Base-by-base conservation (phyloP, 2,329 filamentous ascomycete genomes). In the Teratosphaeria epicoccoides region DNA sequence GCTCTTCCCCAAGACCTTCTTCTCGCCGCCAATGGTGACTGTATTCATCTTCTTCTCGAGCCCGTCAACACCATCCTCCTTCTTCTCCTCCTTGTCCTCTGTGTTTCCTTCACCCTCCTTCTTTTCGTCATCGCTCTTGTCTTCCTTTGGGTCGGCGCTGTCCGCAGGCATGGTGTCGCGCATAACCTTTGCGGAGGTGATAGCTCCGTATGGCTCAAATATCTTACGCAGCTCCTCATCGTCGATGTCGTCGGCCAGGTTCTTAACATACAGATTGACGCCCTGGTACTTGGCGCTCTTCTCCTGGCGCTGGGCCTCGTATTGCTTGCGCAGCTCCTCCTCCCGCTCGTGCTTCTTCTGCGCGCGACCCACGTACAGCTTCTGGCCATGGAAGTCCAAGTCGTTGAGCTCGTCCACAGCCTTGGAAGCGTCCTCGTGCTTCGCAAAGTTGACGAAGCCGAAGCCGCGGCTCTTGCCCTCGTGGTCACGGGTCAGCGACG, bases 291-390 rank as follows among this genome's bases (percentile, higher is more conserved):
- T 98, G 77, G 83, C 94, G 71, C 89, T 90, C 80, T 98, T 98
- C 81, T 98, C 93, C 65, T 94, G 80, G 66, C 93, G 91, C 65
- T 89, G 89, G 66, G 91, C 91, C 75, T 98, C 93, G 73, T 98
- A 97, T 68, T 95, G 95, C 80, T 88, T 95, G 76, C 93, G 90
- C 56, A 98, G 84, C 76, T 98, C 93, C 77, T 98, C 93, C 78
- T 98, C 93, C 66, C 93, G 93, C 79, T 98, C 93, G 71, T 97
- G 93, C 81, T 98, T 98, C 87, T 98, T 98, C 80, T 97, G 93
- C 53, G 93, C 93, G 71, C 93, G 90, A 63, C 93, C 93, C 62
- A 98, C 93, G 69, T 98, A 98, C 55, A 98, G 82, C 69, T 94
- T 93, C 78, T 97, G 89, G 56, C 88, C 87, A 68, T 86, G 87